Percentiles rank a stretch among this genome's conserved stretches.
phyloP scores from a whole-genome alignment of 768 basidiomycete species.

The Rhizopogon sp. region DNA sequence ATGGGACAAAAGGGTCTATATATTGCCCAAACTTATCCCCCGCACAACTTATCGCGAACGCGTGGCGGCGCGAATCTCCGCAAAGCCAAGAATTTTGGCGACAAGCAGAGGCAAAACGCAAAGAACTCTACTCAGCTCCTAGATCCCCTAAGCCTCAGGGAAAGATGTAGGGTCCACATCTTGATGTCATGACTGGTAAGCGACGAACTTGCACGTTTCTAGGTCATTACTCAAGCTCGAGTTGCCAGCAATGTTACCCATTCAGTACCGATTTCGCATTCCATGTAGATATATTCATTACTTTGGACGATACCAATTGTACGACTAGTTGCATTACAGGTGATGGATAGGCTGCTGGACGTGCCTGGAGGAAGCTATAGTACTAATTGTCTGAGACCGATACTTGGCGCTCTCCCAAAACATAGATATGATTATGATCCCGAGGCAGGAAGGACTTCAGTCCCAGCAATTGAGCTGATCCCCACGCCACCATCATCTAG shows the following conservation, averaged over 20 bases:
- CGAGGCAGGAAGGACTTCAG: slow-evolving; percentile 1
- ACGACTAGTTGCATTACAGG: slow-evolving; percentile 15
- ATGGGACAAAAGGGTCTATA: slow-evolving; percentile 23
- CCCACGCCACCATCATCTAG: slow-evolving; percentile 41
- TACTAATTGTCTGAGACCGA: slow-evolving; percentile 18
- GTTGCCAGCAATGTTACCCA: not conserved
- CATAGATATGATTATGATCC: slow-evolving; percentile 19
- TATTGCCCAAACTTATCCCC: slow-evolving; percentile 36
- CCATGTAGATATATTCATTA: slow-evolving; percentile 25
- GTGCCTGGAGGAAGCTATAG: slow-evolving; percentile 13
- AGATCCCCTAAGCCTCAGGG: slow-evolving; percentile 32
- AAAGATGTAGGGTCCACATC: slow-evolving; percentile 44
- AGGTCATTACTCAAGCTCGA: not conserved
- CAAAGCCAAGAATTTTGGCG: slow-evolving; percentile 60
- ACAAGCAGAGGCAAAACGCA: slow-evolving; percentile 45
- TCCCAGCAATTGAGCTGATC: slow-evolving; percentile 9
- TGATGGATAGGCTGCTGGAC: slow-evolving; percentile 8
- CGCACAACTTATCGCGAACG: slow-evolving; percentile 61
- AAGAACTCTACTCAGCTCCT: slow-evolving; percentile 38
- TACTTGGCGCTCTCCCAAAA: slow-evolving; percentile 11
- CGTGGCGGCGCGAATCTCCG: slow-evolving; percentile 59
- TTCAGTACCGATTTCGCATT: slow-evolving; percentile 20
- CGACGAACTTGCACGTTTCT: not conserved
- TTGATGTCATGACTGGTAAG: slow-evolving; percentile 16
- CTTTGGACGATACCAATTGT: slow-evolving; percentile 20